Evolutionary conservation across 2,329 filamentous ascomycete species (phyloP), one percentile per base, ranked within the genome.

Genomic region (Fusarium redolens): DNA sequence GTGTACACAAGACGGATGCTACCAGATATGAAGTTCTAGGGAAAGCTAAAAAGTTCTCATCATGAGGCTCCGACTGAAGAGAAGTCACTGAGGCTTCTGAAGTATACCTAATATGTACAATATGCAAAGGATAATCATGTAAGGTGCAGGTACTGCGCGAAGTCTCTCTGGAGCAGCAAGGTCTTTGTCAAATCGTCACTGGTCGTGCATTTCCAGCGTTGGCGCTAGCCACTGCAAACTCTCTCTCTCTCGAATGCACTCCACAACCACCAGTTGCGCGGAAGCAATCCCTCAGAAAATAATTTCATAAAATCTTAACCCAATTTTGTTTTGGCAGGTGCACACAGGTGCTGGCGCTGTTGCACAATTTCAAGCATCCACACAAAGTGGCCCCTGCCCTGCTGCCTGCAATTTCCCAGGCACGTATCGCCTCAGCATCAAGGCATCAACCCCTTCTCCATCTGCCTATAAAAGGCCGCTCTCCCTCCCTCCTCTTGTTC

Each of bases 391-490:
- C n/a, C 44, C 64, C 30, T 38, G 48, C 56, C 55, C 52, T 56
- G 25, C 43, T 44, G 56, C 59, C 43, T 56, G 31, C 28, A 68
- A 72, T 65, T 31, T 65, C 68, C 47, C 44, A 61, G 57, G 56
- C 54, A 57, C 40, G 30, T 20, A 12, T 22, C 15, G 71, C 72
- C 72, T 72, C 30, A 72, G 25, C 6, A 30, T 11, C 50, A 60
- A 74, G 72, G 71, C 72, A 62, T 33, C 60, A 50, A 50, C 4
- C 2, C 4, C 1, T 11, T 12, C 18, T 30, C 35, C 45, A n/a
- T 10, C 37, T 40, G 65, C 63, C 71, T 83, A 84, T 84, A 84
- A 80, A 84, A 62, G 0, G 3, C 12, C 28, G 22, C 25, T 28
- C 11, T 50, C 63, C 44, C 30, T 35, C 51, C 71, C 30, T 38